Conservation (phyloP, 2,329 filamentous ascomycete species). For the Phaeomoniella chlamydospora region DNA sequence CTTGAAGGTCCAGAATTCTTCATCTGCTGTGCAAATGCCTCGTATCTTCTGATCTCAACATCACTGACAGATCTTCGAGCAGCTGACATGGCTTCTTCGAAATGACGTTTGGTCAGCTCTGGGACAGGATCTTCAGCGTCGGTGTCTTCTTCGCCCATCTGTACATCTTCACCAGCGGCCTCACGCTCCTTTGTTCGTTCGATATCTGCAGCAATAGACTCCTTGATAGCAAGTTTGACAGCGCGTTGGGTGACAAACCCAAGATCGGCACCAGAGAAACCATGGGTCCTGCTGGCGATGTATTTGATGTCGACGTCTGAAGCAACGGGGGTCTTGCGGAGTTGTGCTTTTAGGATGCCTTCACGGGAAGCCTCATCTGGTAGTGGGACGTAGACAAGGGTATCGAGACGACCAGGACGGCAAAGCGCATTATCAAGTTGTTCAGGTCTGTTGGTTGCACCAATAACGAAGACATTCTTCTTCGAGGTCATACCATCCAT, state of each 20-base stretch:
- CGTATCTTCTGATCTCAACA: constrained; percentile 94
- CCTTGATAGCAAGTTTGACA: constrained; percentile 98
- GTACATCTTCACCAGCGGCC: constrained; percentile 63
- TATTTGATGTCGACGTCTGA: constrained; percentile 74
- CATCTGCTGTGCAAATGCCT: constrained; percentile 97
- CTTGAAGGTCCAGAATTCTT: constrained; percentile 93
- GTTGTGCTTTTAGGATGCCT: constrained; percentile 84
- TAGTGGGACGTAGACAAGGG: constrained; percentile 93
- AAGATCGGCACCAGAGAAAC: constrained; percentile 98
- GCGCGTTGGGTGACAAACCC: constrained; percentile 98
- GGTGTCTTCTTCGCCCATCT: constrained; percentile 64
- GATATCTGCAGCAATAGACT: constrained; percentile 80
- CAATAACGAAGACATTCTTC: constrained; percentile 99
- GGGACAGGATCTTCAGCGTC: constrained; percentile 81
- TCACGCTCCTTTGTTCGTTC: constrained; percentile 81
- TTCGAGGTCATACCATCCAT: constrained; percentile 99
- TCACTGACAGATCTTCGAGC: constrained; percentile 89
- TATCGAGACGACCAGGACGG: constrained; percentile 97
- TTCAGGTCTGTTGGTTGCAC: constrained; percentile 95
- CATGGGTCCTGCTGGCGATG: constrained; percentile 94
- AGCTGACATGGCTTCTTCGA: constrained; percentile 95
- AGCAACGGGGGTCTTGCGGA: constrained; percentile 92
- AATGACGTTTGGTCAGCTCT: constrained; percentile 88
- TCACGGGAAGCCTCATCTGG: constrained; percentile 83
- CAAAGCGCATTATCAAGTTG: constrained; percentile 96